Conservation (phyloP, 1,284 basidiomycete species). For the Apiotrichum mycotoxinovorans region DNA sequence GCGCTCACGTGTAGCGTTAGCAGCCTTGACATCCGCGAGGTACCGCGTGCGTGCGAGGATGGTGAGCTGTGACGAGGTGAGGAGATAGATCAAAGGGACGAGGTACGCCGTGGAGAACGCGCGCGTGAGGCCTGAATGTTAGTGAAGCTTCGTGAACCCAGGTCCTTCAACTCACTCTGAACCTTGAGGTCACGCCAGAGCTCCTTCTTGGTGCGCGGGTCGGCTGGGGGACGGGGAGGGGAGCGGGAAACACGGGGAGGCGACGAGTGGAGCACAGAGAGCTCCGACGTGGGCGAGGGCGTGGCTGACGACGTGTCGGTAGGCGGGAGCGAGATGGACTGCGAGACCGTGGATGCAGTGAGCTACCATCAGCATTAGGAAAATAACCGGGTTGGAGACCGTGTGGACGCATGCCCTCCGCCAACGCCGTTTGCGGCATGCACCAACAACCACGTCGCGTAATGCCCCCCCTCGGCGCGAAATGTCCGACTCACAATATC, state of each 20-base stretch:
- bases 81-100: constrained; percentile 45
- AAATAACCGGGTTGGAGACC: not conserved
- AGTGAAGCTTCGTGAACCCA: not conserved
- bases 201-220: constrained; percentile 39
- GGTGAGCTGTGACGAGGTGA: constrained; percentile 47
- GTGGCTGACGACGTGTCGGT: constrained; percentile 40
- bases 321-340: constrained; percentile 44
- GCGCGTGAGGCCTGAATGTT: constrained; percentile 38
- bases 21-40: constrained; percentile 35
- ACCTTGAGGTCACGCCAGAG: constrained; percentile 49
- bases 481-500: constrained; percentile 10
- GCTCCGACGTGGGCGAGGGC: constrained; percentile 33
- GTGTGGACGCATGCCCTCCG: too few species aligned
- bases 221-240: constrained; percentile 4
- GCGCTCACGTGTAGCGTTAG: constrained; percentile 10
- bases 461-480: too few species aligned
- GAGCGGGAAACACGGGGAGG: constrained; percentile 15
- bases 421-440: not conserved
- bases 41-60: constrained; percentile 44
- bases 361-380: constrained; percentile 17
- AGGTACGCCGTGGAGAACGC: constrained; percentile 47
- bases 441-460: not conserved
- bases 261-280: constrained; percentile 23
- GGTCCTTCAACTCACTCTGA: constrained; percentile 33
- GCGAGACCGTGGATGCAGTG: constrained; percentile 37